These are phyloP conservation scores for Aspergillus sp. DNA, from an alignment of 2,329 filamentous ascomycete species.

Conservation along the genomic window DNA sequence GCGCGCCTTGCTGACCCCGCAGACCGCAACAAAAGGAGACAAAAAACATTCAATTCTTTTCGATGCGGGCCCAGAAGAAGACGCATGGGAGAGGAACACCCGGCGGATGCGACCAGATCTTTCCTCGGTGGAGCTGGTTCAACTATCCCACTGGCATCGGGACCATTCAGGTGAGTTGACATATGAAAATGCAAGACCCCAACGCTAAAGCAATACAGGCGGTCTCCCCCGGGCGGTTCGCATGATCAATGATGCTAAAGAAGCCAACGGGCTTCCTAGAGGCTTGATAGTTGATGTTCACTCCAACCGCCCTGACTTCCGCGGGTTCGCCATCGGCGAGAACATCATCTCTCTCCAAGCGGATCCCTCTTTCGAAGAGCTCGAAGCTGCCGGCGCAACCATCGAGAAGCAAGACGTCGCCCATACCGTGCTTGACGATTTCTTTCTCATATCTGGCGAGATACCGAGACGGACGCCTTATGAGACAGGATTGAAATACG, in stretches of 20 bases:
- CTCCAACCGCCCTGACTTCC: constrained; percentile 52
- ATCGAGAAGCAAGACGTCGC: constrained; percentile 40
- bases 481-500: constrained; percentile 49
- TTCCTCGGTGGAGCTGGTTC: constrained; percentile 47
- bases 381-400: constrained; percentile 43
- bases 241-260: constrained; percentile 47
- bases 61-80: constrained; percentile 55
- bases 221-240: constrained; percentile 52
- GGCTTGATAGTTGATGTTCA: constrained; percentile 52
- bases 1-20: background rate
- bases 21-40: constrained; percentile 50
- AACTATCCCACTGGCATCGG: constrained; percentile 57
- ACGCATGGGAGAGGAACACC: constrained; percentile 52
- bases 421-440: constrained; percentile 51
- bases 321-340: constrained; percentile 46
- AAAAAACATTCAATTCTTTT: constrained; percentile 52
- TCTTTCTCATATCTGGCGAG: constrained; percentile 55
- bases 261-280: constrained; percentile 18
- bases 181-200: background rate
- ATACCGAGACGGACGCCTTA: constrained; percentile 53
- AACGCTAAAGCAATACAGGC: constrained; percentile 26
- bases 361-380: constrained; percentile 53
- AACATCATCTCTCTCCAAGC: constrained; percentile 52
- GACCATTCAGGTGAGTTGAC: constrained; percentile 51
- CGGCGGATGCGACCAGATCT: constrained; percentile 46